A percentile compares a stretch with the other conserved stretches of the same genome.
These are phyloP conservation scores for Starmera amethionina DNA, from an alignment of 805 yeast genomes.

Conservation along the genomic window DNA sequence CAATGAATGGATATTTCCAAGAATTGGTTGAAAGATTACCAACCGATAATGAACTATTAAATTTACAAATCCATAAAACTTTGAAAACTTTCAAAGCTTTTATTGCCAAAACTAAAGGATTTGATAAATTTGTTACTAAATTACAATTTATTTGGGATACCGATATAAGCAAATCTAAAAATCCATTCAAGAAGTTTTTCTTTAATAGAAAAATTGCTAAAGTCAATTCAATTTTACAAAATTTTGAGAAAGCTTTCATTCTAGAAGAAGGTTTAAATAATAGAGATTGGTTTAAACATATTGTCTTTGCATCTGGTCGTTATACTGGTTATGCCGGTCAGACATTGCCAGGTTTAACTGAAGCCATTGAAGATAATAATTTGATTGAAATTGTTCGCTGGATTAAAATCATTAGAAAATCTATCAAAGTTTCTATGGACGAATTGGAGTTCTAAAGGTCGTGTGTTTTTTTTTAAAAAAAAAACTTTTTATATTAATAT, in stretches of 20 bases:
- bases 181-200: slow-evolving; percentile 21
- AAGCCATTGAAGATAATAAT: slow-evolving; percentile 40
- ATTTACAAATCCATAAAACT: slow-evolving; percentile 18
- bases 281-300: slow-evolving; percentile 46
- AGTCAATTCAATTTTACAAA: slow-evolving; percentile 27
- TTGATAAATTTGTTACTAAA: slow-evolving; percentile 15
- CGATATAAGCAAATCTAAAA: slow-evolving; percentile 17
- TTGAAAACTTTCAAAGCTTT: slow-evolving; percentile 18
- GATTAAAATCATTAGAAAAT: slow-evolving; percentile 14
- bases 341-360: slow-evolving; percentile 41
- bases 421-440: slow-evolving; percentile 2
- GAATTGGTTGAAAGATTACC: slow-evolving; percentile 28
- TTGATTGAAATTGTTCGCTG: slow-evolving; percentile 20
- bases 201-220: slow-evolving; percentile 16
- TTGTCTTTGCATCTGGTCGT: slow-evolving; percentile 43
- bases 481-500: too few relatives aligned
- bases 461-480: too few relatives aligned
- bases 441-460: neutral
- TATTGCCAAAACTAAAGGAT: slow-evolving; percentile 11
- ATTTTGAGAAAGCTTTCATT: slow-evolving; percentile 35
- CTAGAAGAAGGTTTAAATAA: slow-evolving; percentile 34
- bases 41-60: slow-evolving; percentile 7
- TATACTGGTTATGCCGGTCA: slow-evolving; percentile 49
- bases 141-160: slow-evolving; percentile 20
- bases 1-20: slow-evolving; percentile 27